Evolutionary conservation across 2,329 filamentous ascomycete genomes (phyloP), one percentile per base, ranked within the genome.

Genomic region (Xylariaceae sp.): DNA sequence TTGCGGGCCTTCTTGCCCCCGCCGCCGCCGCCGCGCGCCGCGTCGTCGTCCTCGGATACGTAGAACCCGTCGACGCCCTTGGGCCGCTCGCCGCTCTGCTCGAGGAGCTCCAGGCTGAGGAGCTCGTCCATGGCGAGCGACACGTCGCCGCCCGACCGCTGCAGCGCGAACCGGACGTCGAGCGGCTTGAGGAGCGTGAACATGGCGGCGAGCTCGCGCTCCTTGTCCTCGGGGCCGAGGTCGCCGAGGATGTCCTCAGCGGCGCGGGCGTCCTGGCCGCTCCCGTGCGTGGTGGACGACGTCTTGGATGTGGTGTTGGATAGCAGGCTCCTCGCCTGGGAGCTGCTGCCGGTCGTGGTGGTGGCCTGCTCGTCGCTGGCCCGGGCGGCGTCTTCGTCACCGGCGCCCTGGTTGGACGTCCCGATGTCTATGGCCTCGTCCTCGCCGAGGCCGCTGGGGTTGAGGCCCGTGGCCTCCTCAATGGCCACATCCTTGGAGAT

Each of bases 41-140:
- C 50, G 1, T 55, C 55, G 1, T 60, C 56, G 12, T 67, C 59
- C 12, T 76, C 69, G 0, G 70, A 69, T 24, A 75, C 68, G 15
- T 75, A 77, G 52, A 94, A 94, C 0, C 75, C 87, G 37, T 95
- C 87, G n/a, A 95, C 67, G 0, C 88, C 85, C 52, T 83, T 90
- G 2, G 69, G 64, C 2, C 72, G 65, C 34, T 75, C 66, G 0
- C 73, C 73, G 1, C 67, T 71, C 36, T 87, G 76, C 37, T 86
- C 77, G 4, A 95, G 77, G 50, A 81, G 87, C 14, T 83, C 77
- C 11, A 86, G 68, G 44, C 83, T 93, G 19, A 95, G 70, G 10
- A 96, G 64, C 38, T 87, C 78, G 47, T 94, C 87, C 41, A 93
- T 78, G 2, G 86, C 77, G 11, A 68, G 67, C 37, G 79, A 74